These are phyloP conservation scores for Metarhizium sp. DNA, from an alignment of 2,329 filamentous ascomycete species.

Conservation along the genomic window DNA sequence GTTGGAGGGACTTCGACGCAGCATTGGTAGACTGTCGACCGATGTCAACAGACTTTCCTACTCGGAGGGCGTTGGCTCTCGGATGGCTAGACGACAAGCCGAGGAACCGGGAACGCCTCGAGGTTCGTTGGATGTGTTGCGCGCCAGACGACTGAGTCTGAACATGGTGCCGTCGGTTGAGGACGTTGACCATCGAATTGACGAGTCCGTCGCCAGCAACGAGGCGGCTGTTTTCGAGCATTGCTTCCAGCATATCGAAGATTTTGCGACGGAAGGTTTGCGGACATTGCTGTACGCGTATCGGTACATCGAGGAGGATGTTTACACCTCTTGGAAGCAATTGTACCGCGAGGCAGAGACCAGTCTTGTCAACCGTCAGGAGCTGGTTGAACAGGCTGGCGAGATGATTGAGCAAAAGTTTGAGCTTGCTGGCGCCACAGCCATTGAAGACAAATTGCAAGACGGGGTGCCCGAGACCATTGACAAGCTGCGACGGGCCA, in stretches of 20 bases:
- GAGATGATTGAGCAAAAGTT: slow-evolving; percentile 75
- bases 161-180: slow-evolving; percentile 18
- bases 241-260: slow-evolving; percentile 83
- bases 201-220: slow-evolving; percentile 50
- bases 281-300: slow-evolving; percentile 80
- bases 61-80: slow-evolving; percentile 18
- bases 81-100: slow-evolving; percentile 10
- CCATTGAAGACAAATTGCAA: slow-evolving; percentile 90
- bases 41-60: slow-evolving; percentile 18
- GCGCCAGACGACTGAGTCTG: slow-evolving; percentile 15
- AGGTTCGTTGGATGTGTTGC: slow-evolving; percentile 16
- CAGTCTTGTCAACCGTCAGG: slow-evolving; percentile 70
- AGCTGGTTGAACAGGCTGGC: slow-evolving; percentile 68
- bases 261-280: slow-evolving; percentile 78
- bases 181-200: slow-evolving; percentile 42
- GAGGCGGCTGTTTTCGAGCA: slow-evolving; percentile 65
- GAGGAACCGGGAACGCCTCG: slow-evolving; percentile 16
- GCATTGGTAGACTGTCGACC: slow-evolving; percentile 19
- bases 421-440: slow-evolving; percentile 77
- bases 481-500: slow-evolving; percentile 77
- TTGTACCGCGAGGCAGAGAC: slow-evolving; percentile 74
- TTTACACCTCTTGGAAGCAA: slow-evolving; percentile 70
- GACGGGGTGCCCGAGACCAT: slow-evolving; percentile 85
- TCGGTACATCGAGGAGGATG: slow-evolving; percentile 63
- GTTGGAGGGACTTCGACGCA: slow-evolving; percentile 18